A percentile compares a stretch with the other conserved stretches of the same genome.
Evolutionary conservation across 2,329 filamentous ascomycete species (phyloP).

Genomic region (Rhynchosporium secalis): DNA sequence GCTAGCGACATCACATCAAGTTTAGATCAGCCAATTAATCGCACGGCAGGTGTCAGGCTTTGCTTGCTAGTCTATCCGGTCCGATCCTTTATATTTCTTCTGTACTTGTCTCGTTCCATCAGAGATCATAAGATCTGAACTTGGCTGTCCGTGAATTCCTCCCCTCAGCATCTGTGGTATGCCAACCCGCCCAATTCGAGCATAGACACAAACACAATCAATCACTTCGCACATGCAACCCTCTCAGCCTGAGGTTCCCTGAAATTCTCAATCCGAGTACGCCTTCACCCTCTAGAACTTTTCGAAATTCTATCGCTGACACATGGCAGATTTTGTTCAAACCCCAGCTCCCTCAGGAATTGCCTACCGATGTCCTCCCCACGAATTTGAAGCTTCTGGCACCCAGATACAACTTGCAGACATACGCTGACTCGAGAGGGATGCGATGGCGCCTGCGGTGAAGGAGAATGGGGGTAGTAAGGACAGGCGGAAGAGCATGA

Average conservation of each 20-base stretch:
- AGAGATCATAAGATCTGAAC: background rate
- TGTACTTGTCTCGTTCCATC: background rate
- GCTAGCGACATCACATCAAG: slow-evolving; percentile 22
- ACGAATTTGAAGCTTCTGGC: slow-evolving; percentile 7
- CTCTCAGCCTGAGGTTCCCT: background rate
- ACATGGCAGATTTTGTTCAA: slow-evolving; percentile 1
- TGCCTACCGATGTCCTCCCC: slow-evolving; percentile 14
- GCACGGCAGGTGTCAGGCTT: slow-evolving; percentile 14
- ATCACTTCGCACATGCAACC: slow-evolving; percentile 5
- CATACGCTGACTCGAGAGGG: slow-evolving; percentile 18
- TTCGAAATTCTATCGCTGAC: slow-evolving; percentile 2
- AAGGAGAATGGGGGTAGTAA: slow-evolving; percentile 26
- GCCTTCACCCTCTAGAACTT: slow-evolving; percentile 1
- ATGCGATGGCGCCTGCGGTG: slow-evolving; percentile 34
- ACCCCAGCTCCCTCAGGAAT: background rate
- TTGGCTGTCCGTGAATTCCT: slow-evolving; percentile 8
- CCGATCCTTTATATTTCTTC: background rate
- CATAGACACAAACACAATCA: background rate
- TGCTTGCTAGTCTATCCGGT: slow-evolving; percentile 10
- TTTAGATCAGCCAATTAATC: slow-evolving; percentile 22
- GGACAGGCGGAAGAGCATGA: slow-evolving; percentile 37
- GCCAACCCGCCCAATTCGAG: background rate
- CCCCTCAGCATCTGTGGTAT: slow-evolving; percentile 1
- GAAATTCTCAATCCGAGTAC: background rate
- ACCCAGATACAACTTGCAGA: slow-evolving; percentile 18